A percentile compares a stretch with the other conserved stretches of the same genome.
phyloP scores from a whole-genome alignment of 1,284 basidiomycete species.

The Wallemia mellicola region DNA sequence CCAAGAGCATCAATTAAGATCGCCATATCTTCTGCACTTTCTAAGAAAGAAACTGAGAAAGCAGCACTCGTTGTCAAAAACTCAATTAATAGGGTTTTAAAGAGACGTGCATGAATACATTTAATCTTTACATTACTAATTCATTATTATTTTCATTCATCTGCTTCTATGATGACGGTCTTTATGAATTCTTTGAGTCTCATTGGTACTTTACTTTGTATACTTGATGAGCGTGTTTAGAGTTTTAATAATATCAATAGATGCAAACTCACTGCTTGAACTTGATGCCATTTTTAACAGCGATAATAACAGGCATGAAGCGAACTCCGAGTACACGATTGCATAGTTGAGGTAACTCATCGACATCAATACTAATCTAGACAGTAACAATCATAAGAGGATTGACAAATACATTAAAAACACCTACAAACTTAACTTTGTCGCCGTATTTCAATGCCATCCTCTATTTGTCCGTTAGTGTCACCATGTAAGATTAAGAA shows the following conservation, averaged over 20 bases:
- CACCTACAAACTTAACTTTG: not conserved
- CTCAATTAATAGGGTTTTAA: slow-evolving; percentile 37
- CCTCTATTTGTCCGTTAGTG: no score
- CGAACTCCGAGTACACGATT: not conserved
- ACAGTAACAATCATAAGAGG: not conserved
- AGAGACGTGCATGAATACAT: not conserved
- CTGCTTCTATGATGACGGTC: not conserved
- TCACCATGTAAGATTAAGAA: no score
- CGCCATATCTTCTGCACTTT: slow-evolving; percentile 43
- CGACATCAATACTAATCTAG: not conserved
- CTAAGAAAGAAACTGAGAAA: slow-evolving; percentile 73
- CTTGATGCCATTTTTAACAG: not conserved
- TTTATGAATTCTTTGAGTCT: not conserved
- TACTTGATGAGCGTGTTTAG: not conserved
- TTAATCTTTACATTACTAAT: not conserved
- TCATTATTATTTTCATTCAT: not conserved
- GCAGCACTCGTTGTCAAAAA: slow-evolving; percentile 43
- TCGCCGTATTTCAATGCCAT: not conserved
- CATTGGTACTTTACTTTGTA: not conserved
- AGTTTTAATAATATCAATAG: not conserved
- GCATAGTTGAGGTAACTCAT: not conserved
- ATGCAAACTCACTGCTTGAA: not conserved
- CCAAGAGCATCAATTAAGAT: slow-evolving; percentile 59
- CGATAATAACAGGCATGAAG: not conserved
- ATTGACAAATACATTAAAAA: not conserved